Conservation (phyloP, 2,329 filamentous ascomycete genomes). For the Cryphonectria japonica region DNA sequence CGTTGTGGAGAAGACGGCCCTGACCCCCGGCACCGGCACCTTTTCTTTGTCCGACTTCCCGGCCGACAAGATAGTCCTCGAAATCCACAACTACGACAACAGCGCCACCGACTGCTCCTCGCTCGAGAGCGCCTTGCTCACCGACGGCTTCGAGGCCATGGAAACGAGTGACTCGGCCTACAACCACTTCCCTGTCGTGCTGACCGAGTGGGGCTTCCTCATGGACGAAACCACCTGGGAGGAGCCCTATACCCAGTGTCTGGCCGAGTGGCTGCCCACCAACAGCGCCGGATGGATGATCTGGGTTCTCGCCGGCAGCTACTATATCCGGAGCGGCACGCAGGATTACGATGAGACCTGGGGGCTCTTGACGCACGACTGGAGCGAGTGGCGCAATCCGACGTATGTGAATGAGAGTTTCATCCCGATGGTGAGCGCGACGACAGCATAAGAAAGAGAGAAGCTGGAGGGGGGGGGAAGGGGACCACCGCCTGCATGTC, state of each 20-base stretch:
- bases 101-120: conserved; percentile 44
- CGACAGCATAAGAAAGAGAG: conserved; percentile 31
- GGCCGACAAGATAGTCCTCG: conserved; percentile 51
- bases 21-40: conserved; percentile 44
- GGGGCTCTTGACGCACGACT: conserved; percentile 59
- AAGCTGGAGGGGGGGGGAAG: too few species aligned
- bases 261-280: conserved; percentile 52
- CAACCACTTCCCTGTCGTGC: conserved; percentile 51
- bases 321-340: conserved; percentile 56
- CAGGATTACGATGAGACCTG: conserved; percentile 63
- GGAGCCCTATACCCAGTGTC: conserved; percentile 55
- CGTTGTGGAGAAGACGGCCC: conserved; percentile 45
- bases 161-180: conserved; percentile 34
- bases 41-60: conserved; percentile 45
- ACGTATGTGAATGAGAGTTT: conserved; percentile 48
- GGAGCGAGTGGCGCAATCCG: conserved; percentile 53
- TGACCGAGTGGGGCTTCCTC: conserved; percentile 60
- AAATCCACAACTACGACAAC: conserved; percentile 56
- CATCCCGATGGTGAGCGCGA: conserved; percentile 44
- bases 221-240: conserved; percentile 51
- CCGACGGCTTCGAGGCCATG: conserved; percentile 49
- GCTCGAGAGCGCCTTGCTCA: conserved; percentile 46
- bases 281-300: conserved; percentile 59
- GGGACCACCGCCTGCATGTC: not conserved
- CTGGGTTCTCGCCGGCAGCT: conserved; percentile 63